Percentiles rank a stretch among this genome's conserved stretches.
These are phyloP conservation scores for Crepidotus variabilis DNA, from an alignment of 768 basidiomycete genomes.

Conservation along the genomic window DNA sequence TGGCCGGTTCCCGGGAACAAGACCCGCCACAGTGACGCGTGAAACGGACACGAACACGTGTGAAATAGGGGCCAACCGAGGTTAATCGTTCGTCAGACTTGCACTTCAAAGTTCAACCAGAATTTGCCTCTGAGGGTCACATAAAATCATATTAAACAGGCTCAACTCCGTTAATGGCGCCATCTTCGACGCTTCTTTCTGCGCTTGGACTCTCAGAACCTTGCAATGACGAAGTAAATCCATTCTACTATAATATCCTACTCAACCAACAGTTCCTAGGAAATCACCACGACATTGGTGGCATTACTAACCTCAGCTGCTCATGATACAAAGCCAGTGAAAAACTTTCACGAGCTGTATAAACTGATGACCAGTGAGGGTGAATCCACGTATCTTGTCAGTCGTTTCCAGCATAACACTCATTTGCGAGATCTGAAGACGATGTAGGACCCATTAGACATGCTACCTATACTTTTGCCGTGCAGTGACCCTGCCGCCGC, in stretches of 20 bases:
- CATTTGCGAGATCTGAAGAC: neutral
- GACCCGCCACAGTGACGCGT: neutral
- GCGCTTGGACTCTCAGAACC: neutral
- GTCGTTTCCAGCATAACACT: constrained; percentile 12
- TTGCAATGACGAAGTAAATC: neutral
- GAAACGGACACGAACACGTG: neutral
- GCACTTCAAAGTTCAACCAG: too few relatives aligned
- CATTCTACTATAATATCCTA: too few relatives aligned
- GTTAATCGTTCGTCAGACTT: too few relatives aligned
- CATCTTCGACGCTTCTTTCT: neutral
- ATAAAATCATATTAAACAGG: too few relatives aligned
- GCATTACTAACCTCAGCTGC: constrained; percentile 33
- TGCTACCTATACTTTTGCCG: constrained; percentile 37
- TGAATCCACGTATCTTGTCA: constrained; percentile 15
- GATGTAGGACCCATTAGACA: constrained; percentile 39
- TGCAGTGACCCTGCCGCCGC: constrained; percentile 32
- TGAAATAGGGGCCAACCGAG: neutral
- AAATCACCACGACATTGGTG: constrained; percentile 22
- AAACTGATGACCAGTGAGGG: constrained; percentile 21
- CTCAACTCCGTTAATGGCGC: neutral
- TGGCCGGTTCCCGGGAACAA: neutral
- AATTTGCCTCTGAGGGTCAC: too few relatives aligned
- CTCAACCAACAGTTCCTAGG: constrained; percentile 15
- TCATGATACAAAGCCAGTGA: constrained; percentile 24
- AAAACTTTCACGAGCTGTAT: constrained; percentile 28